phyloP scores from a whole-genome alignment of 345 rosid genomes.

The Gossypium australe region DNA sequence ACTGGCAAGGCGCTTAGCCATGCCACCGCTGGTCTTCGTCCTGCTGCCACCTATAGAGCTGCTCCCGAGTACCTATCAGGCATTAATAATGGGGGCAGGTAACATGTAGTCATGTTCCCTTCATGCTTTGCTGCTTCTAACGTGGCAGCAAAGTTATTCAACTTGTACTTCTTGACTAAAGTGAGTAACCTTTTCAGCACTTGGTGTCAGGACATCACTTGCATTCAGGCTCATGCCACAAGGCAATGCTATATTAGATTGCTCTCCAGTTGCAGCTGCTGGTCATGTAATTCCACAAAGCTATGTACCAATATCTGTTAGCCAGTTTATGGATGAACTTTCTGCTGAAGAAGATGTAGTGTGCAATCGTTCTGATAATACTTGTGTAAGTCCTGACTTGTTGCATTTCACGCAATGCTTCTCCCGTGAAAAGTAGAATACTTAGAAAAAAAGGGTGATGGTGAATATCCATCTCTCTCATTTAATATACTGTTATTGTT shows the following conservation, averaged over 20 bases:
- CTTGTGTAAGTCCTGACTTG: slow-evolving; percentile 47
- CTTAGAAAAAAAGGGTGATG: not conserved
- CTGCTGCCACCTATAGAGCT: slow-evolving; percentile 70
- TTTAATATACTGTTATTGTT: not conserved
- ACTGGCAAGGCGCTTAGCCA: slow-evolving; percentile 95
- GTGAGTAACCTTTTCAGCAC: slow-evolving; percentile 15
- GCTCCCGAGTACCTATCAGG: slow-evolving; percentile 46
- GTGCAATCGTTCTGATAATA: slow-evolving; percentile 54
- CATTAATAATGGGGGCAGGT: slow-evolving; percentile 71
- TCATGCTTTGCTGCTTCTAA: not conserved
- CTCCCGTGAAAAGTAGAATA: not conserved
- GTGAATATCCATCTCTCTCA: not conserved
- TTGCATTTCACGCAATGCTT: not conserved
- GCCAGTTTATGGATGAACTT: slow-evolving; percentile 98
- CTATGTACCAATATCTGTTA: slow-evolving; percentile 87
- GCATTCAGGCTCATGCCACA: slow-evolving; percentile 96
- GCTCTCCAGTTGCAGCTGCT: slow-evolving; percentile 92
- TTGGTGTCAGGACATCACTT: slow-evolving; percentile 60
- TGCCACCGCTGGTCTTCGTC: slow-evolving; percentile 94
- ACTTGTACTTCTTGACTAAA: not conserved
- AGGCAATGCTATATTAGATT: slow-evolving; percentile 90
- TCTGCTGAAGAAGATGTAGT: slow-evolving; percentile 81
- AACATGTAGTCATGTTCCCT: slow-evolving; percentile 19
- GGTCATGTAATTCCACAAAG: slow-evolving; percentile 92
- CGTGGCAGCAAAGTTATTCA: slow-evolving; percentile 6